phyloP scores from a whole-genome alignment of 352 stramenopile genomes.

The Phytophthora hibernalis region DNA sequence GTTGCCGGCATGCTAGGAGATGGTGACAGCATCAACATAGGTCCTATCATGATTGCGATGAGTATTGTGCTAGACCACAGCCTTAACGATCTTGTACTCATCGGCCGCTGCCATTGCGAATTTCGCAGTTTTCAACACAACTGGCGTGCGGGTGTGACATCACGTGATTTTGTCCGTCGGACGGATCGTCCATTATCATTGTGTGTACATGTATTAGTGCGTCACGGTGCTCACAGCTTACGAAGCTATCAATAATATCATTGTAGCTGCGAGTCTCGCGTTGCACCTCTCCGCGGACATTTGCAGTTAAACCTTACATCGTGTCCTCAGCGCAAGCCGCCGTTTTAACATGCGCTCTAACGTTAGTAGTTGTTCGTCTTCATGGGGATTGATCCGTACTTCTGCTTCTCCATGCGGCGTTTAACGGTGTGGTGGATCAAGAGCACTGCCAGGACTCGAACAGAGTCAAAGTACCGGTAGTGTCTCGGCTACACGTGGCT shows the following conservation, averaged over 20 bases:
- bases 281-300: conserved; percentile 39
- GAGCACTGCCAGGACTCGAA: conserved; percentile 48
- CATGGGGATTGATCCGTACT: conserved; percentile 37
- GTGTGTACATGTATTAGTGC: conserved; percentile 45
- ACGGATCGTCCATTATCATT: conserved; percentile 66
- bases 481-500: conserved; percentile 10
- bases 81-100: too few relatives aligned
- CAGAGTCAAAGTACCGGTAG: conserved; percentile 49
- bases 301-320: conserved; percentile 29
- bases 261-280: too few relatives aligned
- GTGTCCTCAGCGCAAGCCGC: too few relatives aligned
- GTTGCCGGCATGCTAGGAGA: too few relatives aligned
- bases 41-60: too few relatives aligned
- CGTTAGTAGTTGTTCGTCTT: conserved; percentile 27
- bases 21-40: too few relatives aligned
- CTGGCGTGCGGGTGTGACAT: too few relatives aligned
- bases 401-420: conserved; percentile 25
- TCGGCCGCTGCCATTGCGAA: too few relatives aligned
- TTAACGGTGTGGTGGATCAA: conserved; percentile 37
- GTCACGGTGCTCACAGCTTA: conserved; percentile 58
- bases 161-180: too few relatives aligned
- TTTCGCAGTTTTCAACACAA: too few relatives aligned
- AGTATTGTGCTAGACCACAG: too few relatives aligned
- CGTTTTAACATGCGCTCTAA: too few relatives aligned
- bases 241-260: conserved; percentile 50